These are phyloP conservation scores for Boletus speciosus DNA, from an alignment of 768 basidiomycete genomes.

Conservation along the genomic window DNA sequence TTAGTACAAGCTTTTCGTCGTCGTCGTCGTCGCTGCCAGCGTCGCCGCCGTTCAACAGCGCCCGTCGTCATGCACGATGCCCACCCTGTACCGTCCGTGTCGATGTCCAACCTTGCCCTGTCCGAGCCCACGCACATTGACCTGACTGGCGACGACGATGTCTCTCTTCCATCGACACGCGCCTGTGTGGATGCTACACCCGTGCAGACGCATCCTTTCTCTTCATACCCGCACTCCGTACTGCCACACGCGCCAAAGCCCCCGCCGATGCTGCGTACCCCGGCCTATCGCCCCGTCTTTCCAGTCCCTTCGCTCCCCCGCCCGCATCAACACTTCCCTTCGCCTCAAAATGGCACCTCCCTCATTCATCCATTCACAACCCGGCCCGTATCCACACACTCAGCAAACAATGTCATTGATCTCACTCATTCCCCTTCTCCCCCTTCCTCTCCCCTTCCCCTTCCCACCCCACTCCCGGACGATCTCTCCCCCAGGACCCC, in stretches of 20 bases:
- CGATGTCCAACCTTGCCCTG: constrained; percentile 35
- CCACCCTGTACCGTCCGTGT: constrained; percentile 29
- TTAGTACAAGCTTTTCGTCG: background rate
- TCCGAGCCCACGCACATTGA: constrained; percentile 59
- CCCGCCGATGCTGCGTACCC: constrained; percentile 17
- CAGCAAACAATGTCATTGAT: constrained; percentile 64
- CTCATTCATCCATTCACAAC: constrained; percentile 17
- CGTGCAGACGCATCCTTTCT: constrained; percentile 24
- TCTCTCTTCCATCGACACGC: constrained; percentile 30
- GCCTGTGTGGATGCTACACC: constrained; percentile 39
- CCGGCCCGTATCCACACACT: constrained; percentile 23
- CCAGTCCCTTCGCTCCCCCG: constrained; percentile 38
- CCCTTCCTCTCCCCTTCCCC: constrained; percentile 38
- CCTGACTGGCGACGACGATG: constrained; percentile 69
- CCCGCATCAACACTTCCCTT: constrained; percentile 19
- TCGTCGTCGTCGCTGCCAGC: background rate
- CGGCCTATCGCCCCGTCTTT: constrained; percentile 50
- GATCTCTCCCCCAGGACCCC: constrained; percentile 77
- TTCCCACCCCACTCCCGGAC: constrained; percentile 38
- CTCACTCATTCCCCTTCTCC: constrained; percentile 62
- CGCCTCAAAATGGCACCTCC: constrained; percentile 25
- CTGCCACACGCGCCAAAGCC: constrained; percentile 27
- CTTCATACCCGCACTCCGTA: constrained; percentile 22
- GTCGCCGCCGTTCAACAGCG: background rate
- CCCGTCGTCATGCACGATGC: constrained; percentile 27